Percentiles rank a stretch among this genome's conserved stretches.
Evolutionary conservation across 345 rosid genomes (phyloP).

Genomic region (Hirschfeldia incana): DNA sequence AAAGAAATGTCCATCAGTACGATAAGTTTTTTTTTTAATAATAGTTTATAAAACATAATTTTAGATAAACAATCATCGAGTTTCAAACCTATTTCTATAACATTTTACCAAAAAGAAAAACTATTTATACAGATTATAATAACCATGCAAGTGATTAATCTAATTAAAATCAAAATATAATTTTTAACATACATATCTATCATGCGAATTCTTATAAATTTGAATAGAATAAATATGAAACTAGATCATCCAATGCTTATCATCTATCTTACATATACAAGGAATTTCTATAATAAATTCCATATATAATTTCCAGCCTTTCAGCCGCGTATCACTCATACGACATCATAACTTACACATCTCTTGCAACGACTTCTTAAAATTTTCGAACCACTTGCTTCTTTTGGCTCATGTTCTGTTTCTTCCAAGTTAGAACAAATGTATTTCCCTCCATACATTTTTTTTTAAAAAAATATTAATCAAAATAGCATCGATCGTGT

Average conservation of each 20-base stretch:
- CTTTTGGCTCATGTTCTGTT: not conserved
- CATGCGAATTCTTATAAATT: no score
- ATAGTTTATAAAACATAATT: no score
- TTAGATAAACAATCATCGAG: not conserved
- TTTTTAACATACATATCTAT: not conserved
- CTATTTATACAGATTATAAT: not conserved
- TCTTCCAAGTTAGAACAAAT: not conserved
- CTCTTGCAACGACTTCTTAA: not conserved
- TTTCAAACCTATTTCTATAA: no score
- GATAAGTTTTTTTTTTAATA: no score
- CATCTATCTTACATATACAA: not conserved
- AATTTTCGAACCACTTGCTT: not conserved
- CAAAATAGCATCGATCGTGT: not conserved
- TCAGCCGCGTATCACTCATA: not conserved
- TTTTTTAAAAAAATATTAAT: not conserved
- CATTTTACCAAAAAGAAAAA: no score
- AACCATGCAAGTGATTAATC: no score
- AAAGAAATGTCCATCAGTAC: not conserved
- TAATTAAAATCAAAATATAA: not conserved
- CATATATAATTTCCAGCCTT: not conserved
- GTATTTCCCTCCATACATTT: not conserved
- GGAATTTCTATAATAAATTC: not conserved
- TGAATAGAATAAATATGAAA: not conserved
- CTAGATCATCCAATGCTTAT: not conserved
- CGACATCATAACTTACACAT: not conserved